Percentiles rank a stretch among this genome's conserved stretches.
phyloP scores from a whole-genome alignment of 108 stramenopile genomes.

The Stephanodiscus minutulus region DNA sequence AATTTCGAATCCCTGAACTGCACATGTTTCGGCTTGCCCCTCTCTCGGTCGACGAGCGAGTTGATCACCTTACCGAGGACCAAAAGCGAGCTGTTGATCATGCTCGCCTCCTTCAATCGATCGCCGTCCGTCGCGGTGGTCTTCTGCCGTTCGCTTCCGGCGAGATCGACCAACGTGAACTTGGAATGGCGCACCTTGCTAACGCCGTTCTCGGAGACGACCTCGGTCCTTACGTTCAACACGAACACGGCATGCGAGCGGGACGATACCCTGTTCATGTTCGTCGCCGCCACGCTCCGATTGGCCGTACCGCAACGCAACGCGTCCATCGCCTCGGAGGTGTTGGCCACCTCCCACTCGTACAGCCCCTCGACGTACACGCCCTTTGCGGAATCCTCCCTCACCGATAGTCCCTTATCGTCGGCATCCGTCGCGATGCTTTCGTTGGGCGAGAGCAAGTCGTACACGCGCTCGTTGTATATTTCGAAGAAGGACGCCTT shows the following conservation, averaged over 20 bases:
- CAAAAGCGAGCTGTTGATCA: constrained; percentile 70
- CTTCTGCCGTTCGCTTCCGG: constrained; percentile 52
- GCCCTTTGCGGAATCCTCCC: constrained; percentile 59
- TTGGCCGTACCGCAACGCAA: constrained; percentile 23
- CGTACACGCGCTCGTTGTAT: constrained; percentile 59
- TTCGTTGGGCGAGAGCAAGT: constrained; percentile 49
- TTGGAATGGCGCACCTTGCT: constrained; percentile 39
- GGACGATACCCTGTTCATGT: constrained; percentile 67
- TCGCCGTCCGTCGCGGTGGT: constrained; percentile 54
- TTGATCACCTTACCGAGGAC: constrained; percentile 80
- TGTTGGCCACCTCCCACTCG: constrained; percentile 45
- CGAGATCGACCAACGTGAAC: constrained; percentile 53
- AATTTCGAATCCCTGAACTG: constrained; percentile 58
- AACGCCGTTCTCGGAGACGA: constrained; percentile 27
- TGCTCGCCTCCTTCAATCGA: constrained; percentile 70
- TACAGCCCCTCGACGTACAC: constrained; percentile 61
- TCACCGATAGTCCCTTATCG: constrained; percentile 54
- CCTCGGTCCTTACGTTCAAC: constrained; percentile 47
- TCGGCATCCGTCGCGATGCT: constrained; percentile 16
- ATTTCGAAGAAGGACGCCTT: constrained; percentile 59
- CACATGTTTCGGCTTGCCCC: constrained; percentile 37
- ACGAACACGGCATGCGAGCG: constrained; percentile 68
- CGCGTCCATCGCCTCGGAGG: constrained; percentile 38
- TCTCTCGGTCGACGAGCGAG: constrained; percentile 58
- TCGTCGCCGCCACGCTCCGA: constrained; percentile 57